phyloP scores from a whole-genome alignment of 2,329 filamentous ascomycete genomes.

The Cladosporium austrohemisphaericum region DNA sequence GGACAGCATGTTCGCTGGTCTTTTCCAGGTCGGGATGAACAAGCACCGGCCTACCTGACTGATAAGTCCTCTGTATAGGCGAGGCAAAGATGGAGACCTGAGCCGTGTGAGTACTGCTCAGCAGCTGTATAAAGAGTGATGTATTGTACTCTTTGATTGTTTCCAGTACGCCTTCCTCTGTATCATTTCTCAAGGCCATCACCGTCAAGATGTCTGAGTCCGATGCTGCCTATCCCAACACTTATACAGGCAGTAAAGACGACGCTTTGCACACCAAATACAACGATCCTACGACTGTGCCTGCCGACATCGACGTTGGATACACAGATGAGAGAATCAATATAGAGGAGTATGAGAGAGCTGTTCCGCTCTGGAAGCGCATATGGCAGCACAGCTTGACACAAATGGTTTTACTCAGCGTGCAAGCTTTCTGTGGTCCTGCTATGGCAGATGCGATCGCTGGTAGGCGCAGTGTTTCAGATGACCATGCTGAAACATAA shows the following conservation, averaged over 20 bases:
- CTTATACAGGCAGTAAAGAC: conserved; percentile 31
- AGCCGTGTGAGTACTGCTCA: conserved; percentile 1
- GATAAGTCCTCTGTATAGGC: not conserved
- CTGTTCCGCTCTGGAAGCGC: conserved; percentile 42
- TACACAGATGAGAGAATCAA: conserved; percentile 34
- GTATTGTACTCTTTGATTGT: not conserved
- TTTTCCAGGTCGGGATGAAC: not conserved
- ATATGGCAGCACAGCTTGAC: conserved; percentile 47
- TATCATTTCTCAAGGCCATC: not conserved
- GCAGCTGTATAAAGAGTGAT: conserved; percentile 4
- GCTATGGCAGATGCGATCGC: conserved; percentile 25
- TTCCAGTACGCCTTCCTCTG: too few species aligned
- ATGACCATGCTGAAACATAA: conserved; percentile 44
- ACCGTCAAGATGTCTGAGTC: conserved; percentile 28
- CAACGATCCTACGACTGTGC: conserved; percentile 24
- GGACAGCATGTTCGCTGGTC: not conserved
- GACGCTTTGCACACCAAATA: conserved; percentile 31
- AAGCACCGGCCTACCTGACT: not conserved
- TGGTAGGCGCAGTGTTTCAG: conserved; percentile 49
- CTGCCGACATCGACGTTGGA: conserved; percentile 16
- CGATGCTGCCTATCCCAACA: conserved; percentile 33
- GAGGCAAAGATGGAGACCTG: not conserved
- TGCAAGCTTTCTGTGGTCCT: conserved; percentile 36
- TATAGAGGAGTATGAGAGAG: conserved; percentile 33
- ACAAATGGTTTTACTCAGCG: conserved; percentile 47